phyloP scores from a whole-genome alignment of 2,329 filamentous ascomycete genomes.

The Ophiostoma ulmi region DNA sequence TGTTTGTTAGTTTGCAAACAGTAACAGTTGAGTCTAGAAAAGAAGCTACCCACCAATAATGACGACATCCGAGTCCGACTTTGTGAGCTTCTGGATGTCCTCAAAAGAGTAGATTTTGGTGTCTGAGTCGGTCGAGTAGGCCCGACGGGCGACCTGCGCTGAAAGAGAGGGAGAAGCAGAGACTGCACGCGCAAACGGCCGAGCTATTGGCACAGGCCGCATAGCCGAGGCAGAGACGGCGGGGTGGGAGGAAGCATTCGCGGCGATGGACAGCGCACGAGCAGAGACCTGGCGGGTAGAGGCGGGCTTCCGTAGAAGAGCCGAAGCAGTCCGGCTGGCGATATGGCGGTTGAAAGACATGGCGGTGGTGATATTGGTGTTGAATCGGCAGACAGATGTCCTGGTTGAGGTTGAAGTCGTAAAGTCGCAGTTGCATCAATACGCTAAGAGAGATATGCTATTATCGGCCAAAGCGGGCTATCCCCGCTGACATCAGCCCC shows the following conservation, averaged over 20 bases:
- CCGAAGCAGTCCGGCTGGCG: constrained; percentile 16
- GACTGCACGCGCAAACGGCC: background rate
- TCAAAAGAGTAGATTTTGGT: constrained; percentile 47
- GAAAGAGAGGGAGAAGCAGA: background rate
- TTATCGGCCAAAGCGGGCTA: background rate
- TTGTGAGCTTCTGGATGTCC: constrained; percentile 40
- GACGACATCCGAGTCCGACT: constrained; percentile 35
- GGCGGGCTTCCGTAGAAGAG: constrained; percentile 16
- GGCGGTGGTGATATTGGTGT: background rate
- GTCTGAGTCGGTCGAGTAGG: constrained; percentile 32
- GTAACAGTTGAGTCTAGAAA: background rate
- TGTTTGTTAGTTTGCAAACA: constrained; percentile 28
- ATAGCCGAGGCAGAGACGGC: background rate
- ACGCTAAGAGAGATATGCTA: background rate
- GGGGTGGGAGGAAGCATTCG: background rate
- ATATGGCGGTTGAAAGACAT: constrained; percentile 12
- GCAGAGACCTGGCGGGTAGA: background rate
- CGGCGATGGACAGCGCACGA: background rate
- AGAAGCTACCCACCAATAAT: constrained; percentile 43
- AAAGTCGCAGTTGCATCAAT: background rate
- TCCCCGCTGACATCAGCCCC: constrained; percentile 16
- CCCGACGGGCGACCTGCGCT: constrained; percentile 17
- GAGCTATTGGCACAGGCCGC: background rate
- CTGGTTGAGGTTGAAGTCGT: background rate
- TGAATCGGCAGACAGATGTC: background rate